Evolutionary conservation across 208 protist species (phyloP).

Genomic region (Leishmania aethiopica): DNA sequence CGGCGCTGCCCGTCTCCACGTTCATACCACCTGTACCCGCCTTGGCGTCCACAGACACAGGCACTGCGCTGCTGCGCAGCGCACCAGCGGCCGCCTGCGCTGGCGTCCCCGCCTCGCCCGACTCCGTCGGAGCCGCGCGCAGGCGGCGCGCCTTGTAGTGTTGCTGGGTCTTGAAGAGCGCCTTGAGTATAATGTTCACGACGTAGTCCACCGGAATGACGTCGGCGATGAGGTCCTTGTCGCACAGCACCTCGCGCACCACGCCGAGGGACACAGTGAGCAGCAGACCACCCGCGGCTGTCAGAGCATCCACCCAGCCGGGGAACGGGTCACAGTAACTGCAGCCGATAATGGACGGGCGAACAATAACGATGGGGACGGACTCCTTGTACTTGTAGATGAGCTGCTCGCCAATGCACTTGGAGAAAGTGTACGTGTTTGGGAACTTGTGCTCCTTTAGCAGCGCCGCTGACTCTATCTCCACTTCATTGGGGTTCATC

Average conservation of each 20-base stretch:
- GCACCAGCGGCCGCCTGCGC: conserved; percentile 1
- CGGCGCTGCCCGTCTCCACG: conserved; percentile 8
- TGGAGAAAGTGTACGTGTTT: conserved; percentile 93
- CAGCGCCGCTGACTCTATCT: conserved; percentile 29
- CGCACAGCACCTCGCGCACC: conserved; percentile 58
- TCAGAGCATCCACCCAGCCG: conserved; percentile 87
- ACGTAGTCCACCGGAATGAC: conserved; percentile 90
- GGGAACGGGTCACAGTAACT: conserved; percentile 75
- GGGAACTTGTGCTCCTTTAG: conserved; percentile 74
- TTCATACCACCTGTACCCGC: conserved; percentile 5
- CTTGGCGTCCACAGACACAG: conserved; percentile 9
- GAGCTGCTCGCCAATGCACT: conserved; percentile 84
- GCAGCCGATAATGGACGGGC: conserved; percentile 89
- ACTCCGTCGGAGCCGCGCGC: conserved; percentile 10
- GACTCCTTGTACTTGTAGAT: conserved; percentile 55
- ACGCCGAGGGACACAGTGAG: conserved; percentile 65
- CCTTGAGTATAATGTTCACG: conserved; percentile 79
- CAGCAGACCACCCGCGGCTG: conserved; percentile 75
- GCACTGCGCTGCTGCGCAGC: conserved; percentile 2
- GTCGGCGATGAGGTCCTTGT: conserved; percentile 54
- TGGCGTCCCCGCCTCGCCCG: not conserved
- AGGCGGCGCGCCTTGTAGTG: conserved; percentile 34
- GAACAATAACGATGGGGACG: conserved; percentile 72
- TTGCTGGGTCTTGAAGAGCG: conserved; percentile 74
- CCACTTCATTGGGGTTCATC: conserved; percentile 61